Conservation (phyloP, 257 asterid genomes). For the Ilex asprella region DNA sequence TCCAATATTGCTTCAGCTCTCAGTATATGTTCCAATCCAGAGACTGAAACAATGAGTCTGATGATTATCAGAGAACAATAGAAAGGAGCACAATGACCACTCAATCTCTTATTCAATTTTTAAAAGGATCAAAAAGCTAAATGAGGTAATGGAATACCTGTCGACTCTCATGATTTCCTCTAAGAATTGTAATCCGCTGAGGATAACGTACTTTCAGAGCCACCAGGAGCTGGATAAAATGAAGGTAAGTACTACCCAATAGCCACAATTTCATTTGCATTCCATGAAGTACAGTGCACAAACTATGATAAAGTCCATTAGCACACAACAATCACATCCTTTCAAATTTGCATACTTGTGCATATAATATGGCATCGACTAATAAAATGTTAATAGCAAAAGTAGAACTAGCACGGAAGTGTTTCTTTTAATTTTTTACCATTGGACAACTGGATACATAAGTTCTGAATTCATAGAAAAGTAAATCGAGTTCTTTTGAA, state of each 20-base stretch:
- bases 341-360: not conserved
- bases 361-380: not conserved
- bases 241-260: constrained; percentile 1
- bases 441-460: too few species aligned
- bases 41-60: too few species aligned
- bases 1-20: too few species aligned
- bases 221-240: constrained; percentile 48
- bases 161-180: constrained; percentile 76
- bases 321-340: too few species aligned
- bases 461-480: too few species aligned
- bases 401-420: constrained; percentile 10
- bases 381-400: not conserved
- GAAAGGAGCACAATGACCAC: too few species aligned
- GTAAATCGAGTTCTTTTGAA: too few species aligned
- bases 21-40: too few species aligned
- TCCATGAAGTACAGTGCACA: constrained; percentile 4
- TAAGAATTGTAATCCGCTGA: constrained; percentile 50
- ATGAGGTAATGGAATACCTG: constrained; percentile 29
- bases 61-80: too few species aligned
- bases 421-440: too few species aligned
- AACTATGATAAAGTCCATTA: constrained; percentile 2
- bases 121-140: too few species aligned
- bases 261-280: not conserved
- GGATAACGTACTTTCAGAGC: constrained; percentile 62
- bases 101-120: too few species aligned